Percentiles rank a stretch among this genome's conserved stretches.
phyloP scores from a whole-genome alignment of 2,329 filamentous ascomycete species.

The Magnaporthiopsis poae region DNA sequence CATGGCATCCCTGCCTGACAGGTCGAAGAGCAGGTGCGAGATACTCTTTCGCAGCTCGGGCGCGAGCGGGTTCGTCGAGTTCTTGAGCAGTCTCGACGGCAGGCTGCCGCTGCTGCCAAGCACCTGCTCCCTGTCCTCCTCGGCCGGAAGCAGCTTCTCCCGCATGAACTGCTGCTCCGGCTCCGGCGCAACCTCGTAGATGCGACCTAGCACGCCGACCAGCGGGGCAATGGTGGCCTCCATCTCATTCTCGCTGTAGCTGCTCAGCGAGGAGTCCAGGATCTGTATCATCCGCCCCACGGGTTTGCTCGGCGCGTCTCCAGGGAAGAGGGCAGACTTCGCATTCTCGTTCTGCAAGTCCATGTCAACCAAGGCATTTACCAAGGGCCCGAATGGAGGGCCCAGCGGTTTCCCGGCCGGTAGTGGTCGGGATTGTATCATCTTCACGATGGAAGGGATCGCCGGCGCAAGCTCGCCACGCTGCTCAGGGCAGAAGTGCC shows the following conservation, averaged over 20 bases:
- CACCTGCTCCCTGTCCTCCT: slow-evolving; percentile 64
- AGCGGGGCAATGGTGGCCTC: slow-evolving; percentile 64
- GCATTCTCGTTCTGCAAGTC: slow-evolving; percentile 50
- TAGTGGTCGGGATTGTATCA: slow-evolving; percentile 53
- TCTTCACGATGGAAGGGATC: slow-evolving; percentile 58
- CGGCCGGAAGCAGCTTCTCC: slow-evolving; percentile 60
- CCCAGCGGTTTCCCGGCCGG: slow-evolving; percentile 59
- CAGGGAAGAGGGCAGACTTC: slow-evolving; percentile 55
- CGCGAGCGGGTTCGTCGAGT: slow-evolving; percentile 64
- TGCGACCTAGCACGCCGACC: slow-evolving; percentile 59
- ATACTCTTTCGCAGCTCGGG: slow-evolving; percentile 65
- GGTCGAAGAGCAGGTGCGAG: slow-evolving; percentile 71
- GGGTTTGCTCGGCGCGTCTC: slow-evolving; percentile 47
- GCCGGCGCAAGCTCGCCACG: slow-evolving; percentile 53
- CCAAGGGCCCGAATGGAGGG: slow-evolving; percentile 57
- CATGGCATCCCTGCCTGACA: slow-evolving; percentile 70
- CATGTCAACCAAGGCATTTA: slow-evolving; percentile 76
- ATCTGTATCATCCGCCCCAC: slow-evolving; percentile 59
- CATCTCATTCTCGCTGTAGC: slow-evolving; percentile 58
- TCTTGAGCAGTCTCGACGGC: slow-evolving; percentile 64
- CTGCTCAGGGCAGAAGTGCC: slow-evolving; percentile 59
- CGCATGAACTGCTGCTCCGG: slow-evolving; percentile 54
- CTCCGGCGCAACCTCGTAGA: slow-evolving; percentile 61
- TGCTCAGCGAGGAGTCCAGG: slow-evolving; percentile 54
- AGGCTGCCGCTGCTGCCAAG: slow-evolving; percentile 68